Conservation (phyloP, 169 alveolate genomes). For the Babesia microti region DNA sequence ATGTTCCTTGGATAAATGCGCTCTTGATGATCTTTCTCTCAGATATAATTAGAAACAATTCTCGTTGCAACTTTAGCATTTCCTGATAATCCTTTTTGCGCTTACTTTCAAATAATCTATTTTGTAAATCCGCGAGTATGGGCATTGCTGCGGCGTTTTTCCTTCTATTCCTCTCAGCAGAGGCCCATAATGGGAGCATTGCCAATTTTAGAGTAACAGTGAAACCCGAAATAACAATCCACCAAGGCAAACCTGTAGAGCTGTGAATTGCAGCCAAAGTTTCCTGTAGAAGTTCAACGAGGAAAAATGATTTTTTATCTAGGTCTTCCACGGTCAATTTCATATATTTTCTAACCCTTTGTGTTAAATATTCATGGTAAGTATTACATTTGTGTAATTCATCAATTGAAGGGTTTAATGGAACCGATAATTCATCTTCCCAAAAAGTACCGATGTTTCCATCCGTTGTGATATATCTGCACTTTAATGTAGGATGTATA, state of each 20-base stretch:
- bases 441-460: too few species aligned
- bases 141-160: conserved; percentile 51
- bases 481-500: too few species aligned
- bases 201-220: conserved; percentile 42
- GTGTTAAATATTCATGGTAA: too few species aligned
- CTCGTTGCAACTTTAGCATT: conserved; percentile 40
- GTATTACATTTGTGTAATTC: too few species aligned
- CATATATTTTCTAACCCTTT: too few species aligned
- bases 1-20: conserved; percentile 16
- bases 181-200: conserved; percentile 47
- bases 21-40: conserved; percentile 45
- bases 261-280: conserved; percentile 15
- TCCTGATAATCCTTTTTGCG: conserved; percentile 34
- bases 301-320: conserved; percentile 20
- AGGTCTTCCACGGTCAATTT: too few species aligned
- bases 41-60: conserved; percentile 30
- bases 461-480: too few species aligned
- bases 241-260: conserved; percentile 25
- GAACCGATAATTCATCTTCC: too few species aligned
- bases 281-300: conserved; percentile 33
- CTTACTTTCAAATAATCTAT: conserved; percentile 20
- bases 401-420: too few species aligned
- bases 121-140: conserved; percentile 41
- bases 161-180: conserved; percentile 54
- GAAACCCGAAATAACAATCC: conserved; percentile 11